These are phyloP conservation scores for Boeremia lycopersici DNA, from an alignment of 2,329 filamentous ascomycete genomes.

Conservation along the genomic window DNA sequence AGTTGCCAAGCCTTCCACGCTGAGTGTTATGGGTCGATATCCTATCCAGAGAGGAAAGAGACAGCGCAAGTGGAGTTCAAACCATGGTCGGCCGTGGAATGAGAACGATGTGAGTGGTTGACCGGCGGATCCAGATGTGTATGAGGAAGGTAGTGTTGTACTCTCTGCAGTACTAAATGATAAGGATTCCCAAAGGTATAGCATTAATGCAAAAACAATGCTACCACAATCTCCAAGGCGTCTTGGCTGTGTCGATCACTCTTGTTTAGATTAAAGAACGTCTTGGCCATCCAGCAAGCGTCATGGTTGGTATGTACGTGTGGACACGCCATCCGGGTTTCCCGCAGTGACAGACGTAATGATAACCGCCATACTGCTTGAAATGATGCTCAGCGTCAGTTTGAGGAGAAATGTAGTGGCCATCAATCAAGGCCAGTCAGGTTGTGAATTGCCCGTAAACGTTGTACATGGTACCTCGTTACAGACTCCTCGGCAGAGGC, in stretches of 20 bases:
- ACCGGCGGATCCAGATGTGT: constrained; percentile 8
- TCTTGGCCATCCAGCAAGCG: constrained; percentile 25
- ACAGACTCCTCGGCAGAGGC: neutral
- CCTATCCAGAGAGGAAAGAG: constrained; percentile 15
- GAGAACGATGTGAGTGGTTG: constrained; percentile 5
- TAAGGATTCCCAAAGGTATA: constrained; percentile 23
- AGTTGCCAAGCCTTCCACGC: constrained; percentile 26
- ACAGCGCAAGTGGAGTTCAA: constrained; percentile 10
- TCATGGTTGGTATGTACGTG: neutral
- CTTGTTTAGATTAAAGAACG: constrained; percentile 32
- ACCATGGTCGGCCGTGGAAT: constrained; percentile 17
- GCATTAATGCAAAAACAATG: constrained; percentile 20
- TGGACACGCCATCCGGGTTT: neutral
- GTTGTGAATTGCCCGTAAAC: neutral
- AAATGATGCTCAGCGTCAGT: neutral
- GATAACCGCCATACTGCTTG: neutral
- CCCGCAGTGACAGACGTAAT: neutral
- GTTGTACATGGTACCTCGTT: neutral
- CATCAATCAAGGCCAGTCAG: neutral
- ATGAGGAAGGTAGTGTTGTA: constrained; percentile 24
- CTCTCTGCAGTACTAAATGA: constrained; percentile 21
- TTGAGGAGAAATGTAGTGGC: too few species aligned
- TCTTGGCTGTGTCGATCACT: constrained; percentile 27
- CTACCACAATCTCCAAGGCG: constrained; percentile 23
- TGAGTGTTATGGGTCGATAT: constrained; percentile 23